phyloP scores from a whole-genome alignment of 2,329 filamentous ascomycete genomes.

The Arthrobotrys pseudoclavata region DNA sequence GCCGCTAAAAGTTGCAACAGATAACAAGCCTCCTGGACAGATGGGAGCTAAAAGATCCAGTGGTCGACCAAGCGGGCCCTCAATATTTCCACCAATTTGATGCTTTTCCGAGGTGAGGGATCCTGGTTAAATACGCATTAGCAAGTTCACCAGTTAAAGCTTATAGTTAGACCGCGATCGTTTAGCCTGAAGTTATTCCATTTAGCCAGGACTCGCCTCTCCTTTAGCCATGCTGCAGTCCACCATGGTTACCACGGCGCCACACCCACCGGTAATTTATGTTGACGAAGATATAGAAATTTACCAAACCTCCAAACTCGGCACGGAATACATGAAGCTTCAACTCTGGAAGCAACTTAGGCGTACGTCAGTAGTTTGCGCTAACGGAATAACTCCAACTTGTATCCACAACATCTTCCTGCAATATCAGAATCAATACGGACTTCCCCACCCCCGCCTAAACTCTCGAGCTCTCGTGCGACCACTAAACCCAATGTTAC shows the following conservation, averaged over 20 bases:
- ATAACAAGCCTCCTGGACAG: constrained; percentile 29
- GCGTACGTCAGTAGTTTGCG: constrained; percentile 1
- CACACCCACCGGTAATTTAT: constrained; percentile 54
- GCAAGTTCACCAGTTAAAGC: constrained; percentile 28
- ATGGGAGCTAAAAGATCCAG: constrained; percentile 20
- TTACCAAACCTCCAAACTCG: neutral
- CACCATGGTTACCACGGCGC: constrained; percentile 54
- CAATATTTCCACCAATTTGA: constrained; percentile 59
- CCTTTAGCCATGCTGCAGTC: constrained; percentile 47
- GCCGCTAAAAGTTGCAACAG: constrained; percentile 46
- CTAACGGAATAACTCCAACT: constrained; percentile 18
- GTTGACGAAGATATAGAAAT: constrained; percentile 18
- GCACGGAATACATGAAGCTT: constrained; percentile 3
- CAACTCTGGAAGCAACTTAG: neutral
- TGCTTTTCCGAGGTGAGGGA: constrained; percentile 46
- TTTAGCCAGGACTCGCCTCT: constrained; percentile 58
- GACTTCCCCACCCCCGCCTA: constrained; percentile 12
- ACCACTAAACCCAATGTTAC: constrained; percentile 2
- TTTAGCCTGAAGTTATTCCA: constrained; percentile 37
- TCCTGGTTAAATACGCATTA: constrained; percentile 39
- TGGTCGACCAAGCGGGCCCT: neutral
- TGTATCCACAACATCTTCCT: neutral
- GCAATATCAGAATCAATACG: constrained; percentile 2
- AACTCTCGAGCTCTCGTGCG: constrained; percentile 12
- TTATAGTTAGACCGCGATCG: neutral